Evolutionary conservation across 345 rosid genomes (phyloP).

Genomic region (Isatis tinctoria): DNA sequence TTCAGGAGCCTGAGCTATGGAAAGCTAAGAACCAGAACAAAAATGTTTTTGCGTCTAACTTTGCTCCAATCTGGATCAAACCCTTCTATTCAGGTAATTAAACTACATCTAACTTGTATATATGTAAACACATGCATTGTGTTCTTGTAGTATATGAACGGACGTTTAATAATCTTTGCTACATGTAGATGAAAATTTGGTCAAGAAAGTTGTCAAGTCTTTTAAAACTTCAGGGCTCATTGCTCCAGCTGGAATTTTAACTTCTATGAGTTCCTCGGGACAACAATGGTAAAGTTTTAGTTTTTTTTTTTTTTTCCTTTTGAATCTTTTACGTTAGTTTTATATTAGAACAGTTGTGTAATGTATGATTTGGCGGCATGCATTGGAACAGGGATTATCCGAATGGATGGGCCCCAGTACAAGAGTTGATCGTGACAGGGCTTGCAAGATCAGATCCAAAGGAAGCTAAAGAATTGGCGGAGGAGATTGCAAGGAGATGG

Average conservation of each 20-base stretch:
- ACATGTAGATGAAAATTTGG: conserved; percentile 48
- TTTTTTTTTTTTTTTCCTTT: too few species aligned
- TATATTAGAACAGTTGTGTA: background rate
- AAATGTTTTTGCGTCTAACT: conserved; percentile 73
- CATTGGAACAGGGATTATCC: conserved; percentile 71
- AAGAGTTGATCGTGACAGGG: conserved; percentile 79
- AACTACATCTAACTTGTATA: conserved; percentile 8
- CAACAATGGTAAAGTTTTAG: conserved; percentile 94
- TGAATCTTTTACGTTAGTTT: background rate
- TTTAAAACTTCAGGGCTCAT: conserved; percentile 64
- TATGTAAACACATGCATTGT: background rate
- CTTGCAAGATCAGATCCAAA: conserved; percentile 44
- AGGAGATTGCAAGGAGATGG: conserved; percentile 75
- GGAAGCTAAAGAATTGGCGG: conserved; percentile 61
- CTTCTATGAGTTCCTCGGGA: conserved; percentile 62
- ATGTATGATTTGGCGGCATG: background rate
- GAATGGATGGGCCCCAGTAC: conserved; percentile 92
- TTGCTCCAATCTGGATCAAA: conserved; percentile 72
- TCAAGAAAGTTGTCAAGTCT: conserved; percentile 51
- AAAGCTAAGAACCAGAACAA: conserved; percentile 58
- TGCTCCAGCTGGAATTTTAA: conserved; percentile 60
- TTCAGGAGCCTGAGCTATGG: conserved; percentile 57
- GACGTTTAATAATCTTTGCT: background rate
- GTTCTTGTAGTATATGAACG: too few species aligned
- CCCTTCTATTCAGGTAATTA: conserved; percentile 75